Percentiles rank a stretch among this genome's conserved stretches.
These are phyloP conservation scores for Globisporangium polare DNA, from an alignment of 352 stramenopile genomes.

Conservation along the genomic window DNA sequence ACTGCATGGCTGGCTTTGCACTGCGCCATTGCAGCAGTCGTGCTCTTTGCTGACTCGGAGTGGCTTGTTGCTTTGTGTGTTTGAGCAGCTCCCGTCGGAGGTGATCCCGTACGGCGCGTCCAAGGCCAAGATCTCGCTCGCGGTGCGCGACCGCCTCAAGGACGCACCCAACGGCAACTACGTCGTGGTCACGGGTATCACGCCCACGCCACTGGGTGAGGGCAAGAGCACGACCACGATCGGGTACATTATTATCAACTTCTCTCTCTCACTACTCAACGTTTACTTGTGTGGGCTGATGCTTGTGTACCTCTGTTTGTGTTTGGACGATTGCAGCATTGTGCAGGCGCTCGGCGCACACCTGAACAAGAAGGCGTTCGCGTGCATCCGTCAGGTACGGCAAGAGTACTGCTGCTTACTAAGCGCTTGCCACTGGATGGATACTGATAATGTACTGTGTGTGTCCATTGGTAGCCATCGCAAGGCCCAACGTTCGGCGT, in stretches of 20 bases:
- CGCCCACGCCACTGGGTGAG: constrained; percentile 96
- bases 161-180: constrained; percentile 94
- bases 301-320: constrained; percentile 59
- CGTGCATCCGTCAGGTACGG: constrained; percentile 94
- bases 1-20: not conserved
- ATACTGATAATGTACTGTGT: constrained; percentile 15
- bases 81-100: constrained; percentile 59
- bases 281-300: not conserved
- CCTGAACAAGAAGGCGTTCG: constrained; percentile 93
- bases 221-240: constrained; percentile 99
- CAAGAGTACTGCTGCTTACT: constrained; percentile 34
- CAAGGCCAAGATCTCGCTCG: constrained; percentile 93
- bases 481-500: constrained; percentile 99
- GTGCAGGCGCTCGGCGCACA: constrained; percentile 93
- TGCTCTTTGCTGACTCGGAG: not conserved
- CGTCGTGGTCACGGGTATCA: constrained; percentile 97
- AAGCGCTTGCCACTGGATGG: not conserved
- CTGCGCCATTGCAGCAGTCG: not conserved
- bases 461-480: constrained; percentile 76
- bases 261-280: too few relatives aligned
- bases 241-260: too few relatives aligned
- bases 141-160: constrained; percentile 86
- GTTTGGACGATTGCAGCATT: constrained; percentile 59
- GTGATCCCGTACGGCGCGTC: constrained; percentile 85
- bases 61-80: constrained; percentile 4